Evolutionary conservation across 768 basidiomycete species (phyloP), one percentile per base, ranked within the genome.

Genomic region (Collybia nuda): DNA sequence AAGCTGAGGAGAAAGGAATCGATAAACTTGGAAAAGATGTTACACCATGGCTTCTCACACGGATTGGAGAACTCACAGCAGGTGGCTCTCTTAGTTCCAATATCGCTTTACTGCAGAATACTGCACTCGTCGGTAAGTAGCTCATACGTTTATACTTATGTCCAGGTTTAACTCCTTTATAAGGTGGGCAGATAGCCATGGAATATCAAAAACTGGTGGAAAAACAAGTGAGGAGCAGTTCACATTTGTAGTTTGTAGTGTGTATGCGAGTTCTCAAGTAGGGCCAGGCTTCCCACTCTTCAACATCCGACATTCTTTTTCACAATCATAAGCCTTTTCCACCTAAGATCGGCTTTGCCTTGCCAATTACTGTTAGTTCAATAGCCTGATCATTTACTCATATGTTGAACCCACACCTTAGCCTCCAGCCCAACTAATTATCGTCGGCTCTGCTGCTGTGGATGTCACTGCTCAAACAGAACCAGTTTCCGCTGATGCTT

Each of bases 31-130:
- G 97, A 2, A 98, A 97, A 59, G 90, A 93, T 52, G 93, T 81
- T 5, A 99, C 97, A 1, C 97, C 97, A 6, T 98, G 96, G 96
- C 73, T 99, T 8, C 73, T 99, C 24, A 75, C 78, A 39, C 84
- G 96, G 24, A 85, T 98, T 1, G 78, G 79, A 14, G 88, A 96
- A 63, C 73, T 98, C 42, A 93, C 89, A 0, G 62, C 78, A 26
- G 93, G 93, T 2, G 75, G 74, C 53, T 93, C 92, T 5, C 69
- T 97, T 45, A 71, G 76, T 6, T 65, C 71, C 77, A 97, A 99
- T 71, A 77, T 96, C 48, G 95, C 92, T 2, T 73, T 98, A 9
- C 79, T 99, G 40, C 80, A 88, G 66, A 98, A 98, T 60, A 93
- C 93, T 2, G 92, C 94, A 21, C 67, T 80, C 12, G 76, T 94